Base-by-base conservation (phyloP, 1,284 basidiomycete species). In the Ganoderma lingzhi region DNA sequence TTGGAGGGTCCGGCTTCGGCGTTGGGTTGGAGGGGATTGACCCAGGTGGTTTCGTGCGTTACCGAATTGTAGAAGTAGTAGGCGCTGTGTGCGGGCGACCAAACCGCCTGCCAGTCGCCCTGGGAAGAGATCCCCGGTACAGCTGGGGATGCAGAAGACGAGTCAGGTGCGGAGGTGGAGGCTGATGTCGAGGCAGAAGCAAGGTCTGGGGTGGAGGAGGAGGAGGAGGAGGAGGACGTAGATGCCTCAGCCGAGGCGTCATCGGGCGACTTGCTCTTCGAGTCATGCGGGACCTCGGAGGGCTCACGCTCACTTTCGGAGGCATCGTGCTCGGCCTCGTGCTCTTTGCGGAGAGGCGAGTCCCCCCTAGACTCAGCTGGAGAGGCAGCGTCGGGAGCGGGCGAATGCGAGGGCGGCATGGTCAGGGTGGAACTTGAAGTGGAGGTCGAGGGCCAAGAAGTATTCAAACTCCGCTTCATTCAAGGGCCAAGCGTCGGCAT, bases 41-140 rank as follows among this genome's bases (percentile, higher is more conserved):
- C 84, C 96, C 96, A 97, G 30, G 96, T 96, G 44, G 95, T 96
- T 82, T 96, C 90, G 69, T 91, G 85, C 0, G 94, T 95, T 67
- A 83, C 80, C 15, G 89, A 74, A 81, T 96, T 96, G 87, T 89
- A 94, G 83, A 96, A 96, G 81, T 96, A 97, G 83, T 96, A 96
- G 19, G 93, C 88, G 80, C 89, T 93, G 82, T 94, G 89, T 70
- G 91, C 86, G 0, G 93, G 88, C 1, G 95, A 91, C 84, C 88
- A 96, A 51, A 97, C 88, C 35, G 95, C 95, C 80, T 96, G 95
- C 95, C 95, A 96, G 72, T 86, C 82, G 56, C 79, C 83, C 2
- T 80, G 76, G 32, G 78, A 64, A 32, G 53, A 30, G 0, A 74
- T 63, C 17, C 37, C 42, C 3, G 66, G 14, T 10, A 67, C 41